Evolutionary conservation across 495 filamentous ascomycete species (phyloP).

Genomic region (Hyaloscypha variabilis): DNA sequence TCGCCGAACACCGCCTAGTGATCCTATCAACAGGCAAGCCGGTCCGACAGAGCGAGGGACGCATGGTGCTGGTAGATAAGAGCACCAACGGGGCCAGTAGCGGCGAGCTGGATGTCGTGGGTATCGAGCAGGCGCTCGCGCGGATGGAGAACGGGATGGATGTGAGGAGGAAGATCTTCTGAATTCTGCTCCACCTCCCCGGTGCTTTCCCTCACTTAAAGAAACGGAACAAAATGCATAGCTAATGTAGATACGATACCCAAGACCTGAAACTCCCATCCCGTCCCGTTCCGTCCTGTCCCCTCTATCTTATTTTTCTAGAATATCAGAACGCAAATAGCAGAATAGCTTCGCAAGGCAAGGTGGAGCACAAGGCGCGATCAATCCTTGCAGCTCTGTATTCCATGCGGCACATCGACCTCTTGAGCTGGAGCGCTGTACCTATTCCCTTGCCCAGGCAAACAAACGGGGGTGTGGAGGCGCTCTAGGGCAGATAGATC

Average conservation of each 20-base stretch:
- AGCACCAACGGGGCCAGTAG: slow-evolving; percentile 42
- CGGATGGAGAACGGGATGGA: slow-evolving; percentile 26
- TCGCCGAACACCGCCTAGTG: slow-evolving; percentile 58
- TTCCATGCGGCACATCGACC: slow-evolving; percentile 60
- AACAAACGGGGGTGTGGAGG: background rate
- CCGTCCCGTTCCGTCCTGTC: too few species aligned
- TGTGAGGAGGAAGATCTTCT: slow-evolving; percentile 24
- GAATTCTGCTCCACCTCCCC: background rate
- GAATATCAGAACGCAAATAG: too few species aligned
- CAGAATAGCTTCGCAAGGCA: slow-evolving; percentile 54
- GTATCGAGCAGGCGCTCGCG: slow-evolving; percentile 51
- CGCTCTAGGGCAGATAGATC: background rate
- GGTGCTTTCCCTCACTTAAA: background rate
- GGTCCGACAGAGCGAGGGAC: background rate
- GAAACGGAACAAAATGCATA: background rate
- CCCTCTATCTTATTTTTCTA: background rate
- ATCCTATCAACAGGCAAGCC: slow-evolving; percentile 30
- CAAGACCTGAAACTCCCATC: too few species aligned
- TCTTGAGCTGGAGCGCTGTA: slow-evolving; percentile 5
- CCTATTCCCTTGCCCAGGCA: background rate
- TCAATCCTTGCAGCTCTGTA: slow-evolving; percentile 67
- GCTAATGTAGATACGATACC: slow-evolving; percentile 25
- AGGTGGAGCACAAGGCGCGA: slow-evolving; percentile 68
- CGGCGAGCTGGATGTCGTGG: slow-evolving; percentile 55
- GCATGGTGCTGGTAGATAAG: slow-evolving; percentile 47